Percentiles rank a stretch among this genome's conserved stretches.
These are phyloP conservation scores for Phytopythium litorale DNA, from an alignment of 352 stramenopile genomes.

Conservation along the genomic window DNA sequence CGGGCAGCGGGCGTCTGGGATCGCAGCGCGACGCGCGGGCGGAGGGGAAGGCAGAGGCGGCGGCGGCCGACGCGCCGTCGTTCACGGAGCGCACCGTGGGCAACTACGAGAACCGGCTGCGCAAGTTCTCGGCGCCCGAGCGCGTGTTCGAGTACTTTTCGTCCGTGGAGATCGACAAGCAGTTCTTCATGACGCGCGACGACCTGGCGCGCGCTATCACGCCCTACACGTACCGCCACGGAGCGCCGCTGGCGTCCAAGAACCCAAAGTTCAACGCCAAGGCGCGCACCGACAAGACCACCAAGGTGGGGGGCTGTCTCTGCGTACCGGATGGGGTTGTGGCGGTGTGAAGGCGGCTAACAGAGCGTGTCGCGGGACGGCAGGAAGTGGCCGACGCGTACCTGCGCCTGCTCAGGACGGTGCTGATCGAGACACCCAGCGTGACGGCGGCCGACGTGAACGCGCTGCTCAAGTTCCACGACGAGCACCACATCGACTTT, in stretches of 20 bases:
- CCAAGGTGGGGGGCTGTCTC: slow-evolving; percentile 17
- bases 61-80: slow-evolving; percentile 12
- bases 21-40: slow-evolving; percentile 3
- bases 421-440: slow-evolving; percentile 51
- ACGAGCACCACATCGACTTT: slow-evolving; percentile 69
- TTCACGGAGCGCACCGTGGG: slow-evolving; percentile 81
- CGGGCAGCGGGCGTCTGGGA: slow-evolving; percentile 10
- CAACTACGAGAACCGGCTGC: slow-evolving; percentile 88
- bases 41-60: slow-evolving; percentile 12
- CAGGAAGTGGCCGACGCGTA: slow-evolving; percentile 52
- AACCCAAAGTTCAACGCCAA: slow-evolving; percentile 83
- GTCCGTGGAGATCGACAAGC: slow-evolving; percentile 72
- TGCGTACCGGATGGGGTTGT: background rate
- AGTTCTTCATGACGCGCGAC: slow-evolving; percentile 81
- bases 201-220: slow-evolving; percentile 83
- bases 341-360: background rate
- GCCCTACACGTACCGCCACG: slow-evolving; percentile 76
- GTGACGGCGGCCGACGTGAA: slow-evolving; percentile 46
- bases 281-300: slow-evolving; percentile 38
- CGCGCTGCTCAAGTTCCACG: slow-evolving; percentile 46
- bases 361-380: background rate
- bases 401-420: slow-evolving; percentile 35
- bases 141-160: slow-evolving; percentile 91
- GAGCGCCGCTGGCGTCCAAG: slow-evolving; percentile 67
- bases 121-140: slow-evolving; percentile 80